Conservation (phyloP, 306 rosid genomes). For the Crotalaria pallida region DNA sequence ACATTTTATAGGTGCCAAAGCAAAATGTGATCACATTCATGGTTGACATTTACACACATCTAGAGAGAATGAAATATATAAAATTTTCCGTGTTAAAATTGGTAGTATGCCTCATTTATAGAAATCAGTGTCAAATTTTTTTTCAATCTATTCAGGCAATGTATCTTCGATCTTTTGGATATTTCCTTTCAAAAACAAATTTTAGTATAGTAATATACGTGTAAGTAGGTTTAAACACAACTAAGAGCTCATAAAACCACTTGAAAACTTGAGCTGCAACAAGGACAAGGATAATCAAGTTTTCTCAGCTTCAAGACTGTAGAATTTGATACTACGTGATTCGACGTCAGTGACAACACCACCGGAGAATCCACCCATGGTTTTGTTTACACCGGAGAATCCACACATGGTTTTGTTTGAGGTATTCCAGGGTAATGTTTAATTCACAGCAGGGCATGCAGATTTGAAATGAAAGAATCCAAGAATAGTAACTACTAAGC, state of each 20-base stretch:
- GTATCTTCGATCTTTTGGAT: background rate
- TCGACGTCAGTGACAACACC: background rate
- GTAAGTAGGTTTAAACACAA: background rate
- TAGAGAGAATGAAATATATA: background rate
- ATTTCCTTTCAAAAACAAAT: background rate
- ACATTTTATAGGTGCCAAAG: background rate
- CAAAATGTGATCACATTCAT: background rate
- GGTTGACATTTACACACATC: background rate
- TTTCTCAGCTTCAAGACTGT: background rate
- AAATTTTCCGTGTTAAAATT: background rate
- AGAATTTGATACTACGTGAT: too few species aligned
- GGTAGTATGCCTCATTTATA: background rate
- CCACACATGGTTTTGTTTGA: too few species aligned
- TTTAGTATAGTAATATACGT: background rate
- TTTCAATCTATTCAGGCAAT: background rate
- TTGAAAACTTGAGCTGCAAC: background rate
- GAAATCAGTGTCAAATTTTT: background rate
- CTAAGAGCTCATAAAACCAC: background rate
- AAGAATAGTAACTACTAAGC: background rate
- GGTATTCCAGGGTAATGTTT: background rate
- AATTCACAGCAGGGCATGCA: too few species aligned
- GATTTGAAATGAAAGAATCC: background rate
- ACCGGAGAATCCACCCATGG: too few species aligned
- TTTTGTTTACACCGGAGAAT: too few species aligned
- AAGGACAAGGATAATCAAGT: background rate